These are phyloP conservation scores for Daldinia grandis DNA, from an alignment of 495 filamentous ascomycete genomes.

Conservation along the genomic window DNA sequence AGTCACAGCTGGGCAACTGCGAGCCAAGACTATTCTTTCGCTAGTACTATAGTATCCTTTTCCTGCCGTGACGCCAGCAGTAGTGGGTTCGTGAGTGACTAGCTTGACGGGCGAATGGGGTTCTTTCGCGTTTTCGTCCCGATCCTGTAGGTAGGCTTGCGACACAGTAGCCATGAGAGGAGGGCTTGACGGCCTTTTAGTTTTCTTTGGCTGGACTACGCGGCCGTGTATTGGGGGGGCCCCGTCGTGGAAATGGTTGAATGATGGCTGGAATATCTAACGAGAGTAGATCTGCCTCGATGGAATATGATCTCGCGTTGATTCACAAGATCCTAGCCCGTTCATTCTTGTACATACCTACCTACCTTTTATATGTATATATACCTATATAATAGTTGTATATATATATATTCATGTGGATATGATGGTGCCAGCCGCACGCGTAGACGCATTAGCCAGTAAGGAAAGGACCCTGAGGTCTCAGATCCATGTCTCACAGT, in stretches of 20 bases:
- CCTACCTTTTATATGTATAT: background rate
- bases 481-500: slow-evolving; percentile 27
- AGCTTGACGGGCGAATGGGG: slow-evolving; percentile 17
- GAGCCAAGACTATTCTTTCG: background rate
- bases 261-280: background rate
- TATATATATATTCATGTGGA: slow-evolving; percentile 12
- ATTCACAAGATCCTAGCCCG: slow-evolving; percentile 5
- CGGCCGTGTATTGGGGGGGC: background rate
- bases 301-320: slow-evolving; percentile 12
- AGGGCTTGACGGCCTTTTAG: background rate
- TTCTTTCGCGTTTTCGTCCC: slow-evolving; percentile 34
- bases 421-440: slow-evolving; percentile 23
- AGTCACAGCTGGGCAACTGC: slow-evolving; percentile 5
- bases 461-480: slow-evolving; percentile 26
- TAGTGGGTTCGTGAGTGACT: background rate
- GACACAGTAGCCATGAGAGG: slow-evolving; percentile 7
- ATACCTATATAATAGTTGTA: background rate
- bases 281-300: slow-evolving; percentile 1
- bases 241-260: background rate
- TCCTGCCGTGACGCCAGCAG: slow-evolving; percentile 18
- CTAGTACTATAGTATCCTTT: background rate
- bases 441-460: slow-evolving; percentile 10
- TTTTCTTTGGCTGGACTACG: background rate
- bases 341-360: background rate
- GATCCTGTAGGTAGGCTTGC: slow-evolving; percentile 42